These are phyloP conservation scores for Arthrobotrys conoides DNA, from an alignment of 2,329 filamentous ascomycete genomes.

Conservation along the genomic window DNA sequence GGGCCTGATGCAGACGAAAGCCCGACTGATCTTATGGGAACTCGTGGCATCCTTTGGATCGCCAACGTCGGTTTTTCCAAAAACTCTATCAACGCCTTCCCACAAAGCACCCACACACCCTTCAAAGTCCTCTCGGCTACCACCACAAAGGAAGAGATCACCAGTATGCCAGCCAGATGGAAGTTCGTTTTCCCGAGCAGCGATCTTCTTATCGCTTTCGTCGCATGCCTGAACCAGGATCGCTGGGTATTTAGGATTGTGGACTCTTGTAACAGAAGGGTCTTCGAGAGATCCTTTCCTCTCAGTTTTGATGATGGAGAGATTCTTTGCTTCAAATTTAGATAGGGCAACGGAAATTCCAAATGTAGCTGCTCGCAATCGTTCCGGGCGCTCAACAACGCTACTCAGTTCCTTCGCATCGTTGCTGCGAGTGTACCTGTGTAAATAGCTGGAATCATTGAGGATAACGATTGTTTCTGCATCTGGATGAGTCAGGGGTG, in stretches of 20 bases:
- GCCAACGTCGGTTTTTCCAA: conserved; percentile 68
- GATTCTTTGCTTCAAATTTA: conserved; percentile 76
- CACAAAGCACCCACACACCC: conserved; percentile 92
- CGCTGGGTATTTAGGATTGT: conserved; percentile 74
- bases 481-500: conserved; percentile 61
- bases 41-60: conserved; percentile 42
- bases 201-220: conserved; percentile 81
- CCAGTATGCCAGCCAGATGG: conserved; percentile 82
- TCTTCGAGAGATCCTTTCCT: conserved; percentile 80
- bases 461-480: conserved; percentile 82
- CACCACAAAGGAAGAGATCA: conserved; percentile 89
- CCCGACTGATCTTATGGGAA: conserved; percentile 76
- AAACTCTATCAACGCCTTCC: conserved; percentile 90
- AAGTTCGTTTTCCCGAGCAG: conserved; percentile 68
- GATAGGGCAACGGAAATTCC: conserved; percentile 91
- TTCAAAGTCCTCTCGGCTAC: conserved; percentile 89
- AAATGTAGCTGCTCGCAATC: conserved; percentile 85
- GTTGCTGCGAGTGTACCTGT: conserved; percentile 87
- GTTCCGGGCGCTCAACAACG: conserved; percentile 94
- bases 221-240: conserved; percentile 82
- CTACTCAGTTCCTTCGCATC: conserved; percentile 81
- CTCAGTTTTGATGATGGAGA: conserved; percentile 80
- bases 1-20: conserved; percentile 92
- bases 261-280: conserved; percentile 86
- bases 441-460: conserved; percentile 94